Base-by-base conservation (phyloP, 305 asterid species). In the Salvia sclarea region DNA sequence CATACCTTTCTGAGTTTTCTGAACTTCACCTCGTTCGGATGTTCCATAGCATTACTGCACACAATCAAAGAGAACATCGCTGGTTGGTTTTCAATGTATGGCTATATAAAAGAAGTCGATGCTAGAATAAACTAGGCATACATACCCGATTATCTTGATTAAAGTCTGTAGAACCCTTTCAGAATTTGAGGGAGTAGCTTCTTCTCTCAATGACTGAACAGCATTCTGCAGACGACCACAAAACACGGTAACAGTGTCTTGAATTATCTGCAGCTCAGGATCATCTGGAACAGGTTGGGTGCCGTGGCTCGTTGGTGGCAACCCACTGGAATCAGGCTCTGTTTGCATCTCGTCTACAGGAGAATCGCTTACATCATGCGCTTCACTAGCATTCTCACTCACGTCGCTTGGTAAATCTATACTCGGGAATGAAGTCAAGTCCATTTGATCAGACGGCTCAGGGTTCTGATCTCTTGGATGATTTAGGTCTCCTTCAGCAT, bases 1-100 rank as follows among this genome's bases (percentile, higher is more conserved):
- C 50, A 16, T 58, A 91, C 97, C 98, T 91, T 94, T 56, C 98
- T 85, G 62, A 94, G 81, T 80, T 76, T 91, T 76, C 82, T 89
- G 82, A 81, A 94, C 84, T 91, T 91, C 75, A 77, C 61, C 38
- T 89, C 95, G 71, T 78, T 73, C n/a, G 97, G 98, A 75, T 89
- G 85, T 73, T 91, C 92, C 75, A 84, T 84, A 73, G 79, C 85
- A 78, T 91, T 94, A 80, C 99, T 94, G 95, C 82, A 74, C 33
- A 47, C 45, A 80, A 69, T 61, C 60, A 61, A 60, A 38, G 60
- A 53, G 9, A 45, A 37, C 6, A 61, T 12, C 20, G 45, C 71
- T 28, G 6, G n/a, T 71, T n/a, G 66, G 66, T 28, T 40, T 20
- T 63, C 62, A 76, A 69, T 16, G 41, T 63, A 68, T 2, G 8